A percentile compares a stretch with the other conserved stretches of the same genome.
Conservation (phyloP, 1,284 basidiomycete species). For the Neolentinus lepideus region DNA sequence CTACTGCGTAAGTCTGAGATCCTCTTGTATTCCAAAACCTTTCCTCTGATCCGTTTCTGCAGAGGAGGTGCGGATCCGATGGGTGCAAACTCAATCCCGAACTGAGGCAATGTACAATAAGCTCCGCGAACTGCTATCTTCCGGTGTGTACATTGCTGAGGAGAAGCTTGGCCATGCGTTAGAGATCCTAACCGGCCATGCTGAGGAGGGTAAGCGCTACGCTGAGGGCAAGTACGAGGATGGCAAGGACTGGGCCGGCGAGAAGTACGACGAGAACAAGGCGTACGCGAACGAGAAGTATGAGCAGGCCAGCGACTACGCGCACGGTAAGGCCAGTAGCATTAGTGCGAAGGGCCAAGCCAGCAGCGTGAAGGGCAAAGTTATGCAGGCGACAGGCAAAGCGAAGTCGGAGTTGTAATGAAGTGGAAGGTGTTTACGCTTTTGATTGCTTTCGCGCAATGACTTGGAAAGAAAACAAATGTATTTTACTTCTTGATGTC, state of each 20-base stretch:
- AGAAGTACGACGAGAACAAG: constrained; percentile 12
- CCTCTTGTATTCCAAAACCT: not conserved
- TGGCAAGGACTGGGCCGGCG: constrained; percentile 10
- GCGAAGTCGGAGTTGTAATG: constrained; percentile 18
- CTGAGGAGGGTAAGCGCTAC: constrained; percentile 20
- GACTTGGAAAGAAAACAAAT: not conserved
- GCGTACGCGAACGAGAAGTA: constrained; percentile 18
- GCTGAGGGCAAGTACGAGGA: constrained; percentile 9
- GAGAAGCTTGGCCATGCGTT: constrained; percentile 50
- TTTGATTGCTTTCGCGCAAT: not conserved
- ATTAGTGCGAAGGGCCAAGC: constrained; percentile 14
- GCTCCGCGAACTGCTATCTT: constrained; percentile 55
- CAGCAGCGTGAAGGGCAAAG: constrained; percentile 23
- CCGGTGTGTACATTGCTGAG: constrained; percentile 60
- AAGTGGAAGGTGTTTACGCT: not conserved
- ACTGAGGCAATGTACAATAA: constrained; percentile 51
- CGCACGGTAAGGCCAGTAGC: constrained; percentile 18
- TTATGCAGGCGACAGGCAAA: constrained; percentile 18
- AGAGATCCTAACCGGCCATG: constrained; percentile 36
- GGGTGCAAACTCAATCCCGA: constrained; percentile 53
- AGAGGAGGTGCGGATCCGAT: constrained; percentile 77
- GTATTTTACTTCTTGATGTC: not conserved
- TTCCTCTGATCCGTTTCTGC: not conserved
- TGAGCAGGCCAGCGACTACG: constrained; percentile 26
- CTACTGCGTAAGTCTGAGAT: constrained; percentile 52